Evolutionary conservation across 495 filamentous ascomycete genomes (phyloP), one percentile per base, ranked within the genome.

Genomic region (Penicillium diatomitis): DNA sequence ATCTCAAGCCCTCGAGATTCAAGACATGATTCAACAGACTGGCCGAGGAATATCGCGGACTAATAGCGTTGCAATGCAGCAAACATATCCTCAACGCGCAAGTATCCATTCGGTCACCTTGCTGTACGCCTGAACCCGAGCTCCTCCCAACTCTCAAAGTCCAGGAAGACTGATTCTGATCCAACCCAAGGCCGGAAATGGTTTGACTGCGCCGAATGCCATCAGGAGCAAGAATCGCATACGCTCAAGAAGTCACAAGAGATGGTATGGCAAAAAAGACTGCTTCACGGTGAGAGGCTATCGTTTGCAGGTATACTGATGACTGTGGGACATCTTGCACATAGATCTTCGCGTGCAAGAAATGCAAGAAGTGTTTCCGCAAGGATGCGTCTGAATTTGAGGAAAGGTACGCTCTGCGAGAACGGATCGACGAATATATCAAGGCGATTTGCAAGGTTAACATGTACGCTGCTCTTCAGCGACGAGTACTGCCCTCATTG

Each of bases 401-500:
- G 57, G 94, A 96, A 54, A 81, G 78, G 82, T 83, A 63, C 28
- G 20, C 20, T 0, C 20, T 20, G 20, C 20, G 20, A 20, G 20
- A 20, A 20, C 20, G 20, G 20, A 20, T 20, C 20, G 20, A 20
- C 20, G 20, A 20, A 20, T 20, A 20, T 20, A 20, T 20, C 20
- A 20, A 20, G 20, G 20, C 20, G 20, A 20, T 20, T 20, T 20
- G 20, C 20, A 20, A 20, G 20, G 20, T 20, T 20, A 20, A 20
- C 20, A 20, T 20, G 20, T 20, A 20, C 20, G 20, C 20, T 20
- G 20, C 20, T 12, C 40, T 36, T 33, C 51, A 87, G 88, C 64
- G 94, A 98, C 74, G 94, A 98, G 68, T 97, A 95, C 73, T 97
- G 92, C 71, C 94, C 92, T n/a, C 86, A 96, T 71, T 98, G 92